Evolutionary conservation across 306 rosid genomes (phyloP).

Genomic region (Quercus suber): DNA sequence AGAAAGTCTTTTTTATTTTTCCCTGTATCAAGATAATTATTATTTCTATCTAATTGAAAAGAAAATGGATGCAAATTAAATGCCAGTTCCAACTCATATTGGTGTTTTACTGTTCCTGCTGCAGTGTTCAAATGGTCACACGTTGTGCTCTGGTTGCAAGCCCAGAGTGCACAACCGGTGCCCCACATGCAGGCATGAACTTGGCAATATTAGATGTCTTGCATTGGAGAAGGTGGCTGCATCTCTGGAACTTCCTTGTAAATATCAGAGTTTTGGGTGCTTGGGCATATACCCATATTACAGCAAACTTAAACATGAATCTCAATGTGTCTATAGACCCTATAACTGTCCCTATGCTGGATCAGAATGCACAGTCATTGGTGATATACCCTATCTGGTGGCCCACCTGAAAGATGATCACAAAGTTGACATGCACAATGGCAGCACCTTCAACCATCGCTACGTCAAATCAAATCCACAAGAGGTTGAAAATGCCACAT

Average conservation of each 20-base stretch:
- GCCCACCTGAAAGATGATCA: constrained; percentile 84
- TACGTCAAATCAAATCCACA: constrained; percentile 94
- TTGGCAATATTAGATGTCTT: constrained; percentile 90
- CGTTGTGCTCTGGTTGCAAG: constrained; percentile 90
- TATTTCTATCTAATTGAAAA: not conserved
- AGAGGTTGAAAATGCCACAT: constrained; percentile 95
- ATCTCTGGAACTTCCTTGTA: constrained; percentile 90
- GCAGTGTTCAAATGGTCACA: constrained; percentile 97
- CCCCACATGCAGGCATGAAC: constrained; percentile 93
- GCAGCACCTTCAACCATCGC: constrained; percentile 94
- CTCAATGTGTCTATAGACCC: constrained; percentile 71
- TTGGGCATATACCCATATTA: constrained; percentile 83
- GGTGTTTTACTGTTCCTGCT: constrained; percentile 11
- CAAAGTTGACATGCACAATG: constrained; percentile 96
- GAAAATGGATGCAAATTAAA: not conserved
- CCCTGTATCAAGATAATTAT: not conserved
- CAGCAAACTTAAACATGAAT: constrained; percentile 91
- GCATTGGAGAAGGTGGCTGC: constrained; percentile 97
- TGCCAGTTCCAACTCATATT: not conserved
- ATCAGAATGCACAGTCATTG: constrained; percentile 72
- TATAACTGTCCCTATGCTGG: constrained; percentile 97
- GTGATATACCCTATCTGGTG: constrained; percentile 82
- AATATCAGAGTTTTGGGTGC: constrained; percentile 81
- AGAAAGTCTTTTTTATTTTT: not conserved
- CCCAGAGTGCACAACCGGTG: constrained; percentile 95